phyloP scores from a whole-genome alignment of 139 green algal species.

The Choricystis sp. region DNA sequence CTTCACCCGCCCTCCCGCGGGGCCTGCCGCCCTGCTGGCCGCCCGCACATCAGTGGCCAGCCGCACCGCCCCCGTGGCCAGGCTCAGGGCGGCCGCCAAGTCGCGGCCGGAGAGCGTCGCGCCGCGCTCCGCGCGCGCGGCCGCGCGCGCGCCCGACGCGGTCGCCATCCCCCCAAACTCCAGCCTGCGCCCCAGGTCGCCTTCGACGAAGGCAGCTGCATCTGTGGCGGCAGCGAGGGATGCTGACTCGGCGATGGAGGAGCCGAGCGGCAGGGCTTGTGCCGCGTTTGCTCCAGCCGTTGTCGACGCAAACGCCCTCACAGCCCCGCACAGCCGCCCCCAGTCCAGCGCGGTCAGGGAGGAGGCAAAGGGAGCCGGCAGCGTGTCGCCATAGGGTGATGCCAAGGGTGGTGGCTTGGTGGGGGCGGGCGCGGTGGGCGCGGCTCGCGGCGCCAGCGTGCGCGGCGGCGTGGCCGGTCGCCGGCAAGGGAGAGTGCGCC shows the following conservation, averaged over 20 bases:
- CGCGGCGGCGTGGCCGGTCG: too few relatives aligned
- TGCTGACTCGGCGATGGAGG: neutral
- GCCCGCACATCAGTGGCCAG: constrained; percentile 14
- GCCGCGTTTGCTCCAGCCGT: too few relatives aligned
- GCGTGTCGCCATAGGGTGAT: too few relatives aligned
- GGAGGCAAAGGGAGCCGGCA: too few relatives aligned
- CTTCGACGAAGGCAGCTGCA: constrained; percentile 15
- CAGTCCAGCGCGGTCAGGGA: neutral
- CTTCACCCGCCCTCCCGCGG: too few relatives aligned
- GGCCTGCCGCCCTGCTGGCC: constrained; percentile 8
- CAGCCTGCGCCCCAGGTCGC: constrained; percentile 30
- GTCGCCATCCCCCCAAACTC: constrained; percentile 66
- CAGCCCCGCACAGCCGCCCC: neutral
- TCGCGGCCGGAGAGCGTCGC: constrained; percentile 30
- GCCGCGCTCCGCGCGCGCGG: constrained; percentile 37
- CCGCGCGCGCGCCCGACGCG: constrained; percentile 16
- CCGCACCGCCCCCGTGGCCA: constrained; percentile 19
- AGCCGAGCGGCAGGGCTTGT: neutral
- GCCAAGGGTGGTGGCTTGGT: too few relatives aligned
- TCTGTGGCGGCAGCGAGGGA: neutral
- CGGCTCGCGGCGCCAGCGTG: too few relatives aligned
- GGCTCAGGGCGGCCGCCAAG: constrained; percentile 18
- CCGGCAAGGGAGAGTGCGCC: too few relatives aligned
- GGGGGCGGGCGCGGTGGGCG: too few relatives aligned
- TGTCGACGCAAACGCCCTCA: neutral